Evolutionary conservation across 768 basidiomycete genomes (phyloP).

Genomic region (Cubamyces sp.): DNA sequence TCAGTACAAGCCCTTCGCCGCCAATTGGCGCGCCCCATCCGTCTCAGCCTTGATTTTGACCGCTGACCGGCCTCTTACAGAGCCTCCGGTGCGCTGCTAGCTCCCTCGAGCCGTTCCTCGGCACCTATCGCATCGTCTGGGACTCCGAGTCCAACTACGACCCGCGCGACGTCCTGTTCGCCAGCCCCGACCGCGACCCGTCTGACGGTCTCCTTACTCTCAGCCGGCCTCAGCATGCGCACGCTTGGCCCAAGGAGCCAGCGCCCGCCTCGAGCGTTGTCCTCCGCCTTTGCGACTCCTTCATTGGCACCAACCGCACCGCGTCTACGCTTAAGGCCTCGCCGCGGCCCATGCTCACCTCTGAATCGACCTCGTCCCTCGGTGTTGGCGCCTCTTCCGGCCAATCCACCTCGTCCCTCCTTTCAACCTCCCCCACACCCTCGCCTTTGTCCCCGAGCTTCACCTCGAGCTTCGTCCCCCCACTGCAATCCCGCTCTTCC

Average conservation of each 20-base stretch:
- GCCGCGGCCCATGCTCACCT: constrained; percentile 1
- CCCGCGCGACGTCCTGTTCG: constrained; percentile 15
- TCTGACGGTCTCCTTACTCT: constrained; percentile 19
- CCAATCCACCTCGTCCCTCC: not conserved
- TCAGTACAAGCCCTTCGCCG: not conserved
- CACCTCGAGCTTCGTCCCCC: not conserved
- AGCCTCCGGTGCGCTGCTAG: not conserved
- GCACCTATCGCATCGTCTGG: constrained; percentile 26
- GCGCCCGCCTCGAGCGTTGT: constrained; percentile 8
- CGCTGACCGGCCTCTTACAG: constrained; percentile 4
- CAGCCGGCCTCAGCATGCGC: constrained; percentile 9
- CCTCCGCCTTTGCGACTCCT: constrained; percentile 14
- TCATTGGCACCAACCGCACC: constrained; percentile 19
- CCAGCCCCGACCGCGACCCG: constrained; percentile 10
- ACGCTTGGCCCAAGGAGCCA: constrained; percentile 21
- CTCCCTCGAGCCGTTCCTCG: constrained; percentile 23
- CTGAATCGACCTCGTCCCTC: not conserved
- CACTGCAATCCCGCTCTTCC: not conserved
- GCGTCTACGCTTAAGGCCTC: constrained; percentile 18
- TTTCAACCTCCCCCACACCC: not conserved
- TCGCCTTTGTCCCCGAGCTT: not conserved
- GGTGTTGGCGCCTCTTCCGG: not conserved
- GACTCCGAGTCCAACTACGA: constrained; percentile 23
- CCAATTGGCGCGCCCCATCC: not conserved
- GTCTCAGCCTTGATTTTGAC: not conserved